phyloP scores from a whole-genome alignment of 768 basidiomycete species.

The Hygrophoropsis aurantiaca region DNA sequence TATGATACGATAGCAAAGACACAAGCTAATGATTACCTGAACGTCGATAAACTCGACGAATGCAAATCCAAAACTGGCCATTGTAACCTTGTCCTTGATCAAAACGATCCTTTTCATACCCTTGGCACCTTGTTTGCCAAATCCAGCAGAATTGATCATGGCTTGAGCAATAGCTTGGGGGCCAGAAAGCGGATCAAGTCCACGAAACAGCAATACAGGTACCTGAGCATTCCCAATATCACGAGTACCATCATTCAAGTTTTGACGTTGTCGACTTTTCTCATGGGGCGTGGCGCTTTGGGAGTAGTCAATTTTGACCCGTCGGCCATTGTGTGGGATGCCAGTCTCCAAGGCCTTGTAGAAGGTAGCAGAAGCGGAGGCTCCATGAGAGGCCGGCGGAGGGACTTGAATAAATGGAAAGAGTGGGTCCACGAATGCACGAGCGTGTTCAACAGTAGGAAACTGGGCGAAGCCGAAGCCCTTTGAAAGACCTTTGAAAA shows the following conservation, averaged over 20 bases:
- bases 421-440: conserved; percentile 85
- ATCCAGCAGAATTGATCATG: conserved; percentile 80
- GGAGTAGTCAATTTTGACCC: conserved; percentile 96
- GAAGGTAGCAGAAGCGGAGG: conserved; percentile 68
- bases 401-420: conserved; percentile 92
- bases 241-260: conserved; percentile 89
- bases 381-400: conserved; percentile 87
- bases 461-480: conserved; percentile 98
- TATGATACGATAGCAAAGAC: not conserved
- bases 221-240: conserved; percentile 89
- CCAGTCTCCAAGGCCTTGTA: conserved; percentile 76
- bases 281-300: conserved; percentile 78
- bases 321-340: conserved; percentile 70
- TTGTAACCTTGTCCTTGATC: conserved; percentile 84
- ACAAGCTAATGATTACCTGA: conserved; percentile 50
- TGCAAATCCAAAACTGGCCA: conserved; percentile 89
- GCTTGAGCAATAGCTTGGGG: conserved; percentile 86
- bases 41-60: conserved; percentile 91
- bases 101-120: conserved; percentile 87
- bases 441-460: conserved; percentile 78
- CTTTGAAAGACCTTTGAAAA: conserved; percentile 87
- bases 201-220: conserved; percentile 85
- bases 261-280: conserved; percentile 57
- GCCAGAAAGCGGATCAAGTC: conserved; percentile 83
- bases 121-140: conserved; percentile 72